Evolutionary conservation across 139 green algal genomes (phyloP).

Genomic region (Chlorella sp.): DNA sequence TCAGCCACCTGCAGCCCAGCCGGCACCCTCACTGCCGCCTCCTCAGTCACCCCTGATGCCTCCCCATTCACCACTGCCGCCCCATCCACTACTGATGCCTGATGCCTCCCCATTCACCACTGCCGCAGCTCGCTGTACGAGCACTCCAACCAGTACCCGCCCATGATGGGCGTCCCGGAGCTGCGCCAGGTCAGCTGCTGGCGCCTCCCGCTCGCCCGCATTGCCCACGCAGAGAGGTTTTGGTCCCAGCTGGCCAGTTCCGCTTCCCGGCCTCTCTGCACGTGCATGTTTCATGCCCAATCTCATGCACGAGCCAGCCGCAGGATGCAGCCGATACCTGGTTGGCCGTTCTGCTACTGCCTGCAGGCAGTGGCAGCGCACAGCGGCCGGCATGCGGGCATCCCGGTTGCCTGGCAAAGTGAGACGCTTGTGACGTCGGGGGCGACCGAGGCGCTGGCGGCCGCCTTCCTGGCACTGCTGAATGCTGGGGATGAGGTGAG

Average conservation of each 20-base stretch:
- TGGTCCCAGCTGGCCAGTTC: too few relatives aligned
- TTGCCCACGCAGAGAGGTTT: too few relatives aligned
- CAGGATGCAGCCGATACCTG: too few relatives aligned
- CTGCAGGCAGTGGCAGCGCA: constrained; percentile 71
- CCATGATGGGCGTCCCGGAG: constrained; percentile 68
- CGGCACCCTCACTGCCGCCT: too few relatives aligned
- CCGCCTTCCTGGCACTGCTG: constrained; percentile 75
- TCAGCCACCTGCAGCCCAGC: too few relatives aligned
- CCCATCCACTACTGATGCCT: not conserved
- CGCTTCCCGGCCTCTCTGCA: too few relatives aligned
- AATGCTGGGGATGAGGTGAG: constrained; percentile 82
- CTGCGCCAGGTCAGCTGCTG: constrained; percentile 40
- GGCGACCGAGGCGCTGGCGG: constrained; percentile 82
- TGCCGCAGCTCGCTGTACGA: constrained; percentile 5
- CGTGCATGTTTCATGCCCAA: too few relatives aligned
- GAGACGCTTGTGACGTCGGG: constrained; percentile 80
- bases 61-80: too few relatives aligned
- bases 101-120: not conserved
- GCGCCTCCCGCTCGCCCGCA: too few relatives aligned
- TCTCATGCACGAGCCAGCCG: too few relatives aligned
- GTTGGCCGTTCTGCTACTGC: too few relatives aligned
- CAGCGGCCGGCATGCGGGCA: constrained; percentile 38
- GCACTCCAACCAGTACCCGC: constrained; percentile 51
- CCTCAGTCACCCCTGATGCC: too few relatives aligned
- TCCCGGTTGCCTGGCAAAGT: constrained; percentile 62